Base-by-base conservation (phyloP, 495 filamentous ascomycete species). In the Aspergillus carlsbadensis region DNA sequence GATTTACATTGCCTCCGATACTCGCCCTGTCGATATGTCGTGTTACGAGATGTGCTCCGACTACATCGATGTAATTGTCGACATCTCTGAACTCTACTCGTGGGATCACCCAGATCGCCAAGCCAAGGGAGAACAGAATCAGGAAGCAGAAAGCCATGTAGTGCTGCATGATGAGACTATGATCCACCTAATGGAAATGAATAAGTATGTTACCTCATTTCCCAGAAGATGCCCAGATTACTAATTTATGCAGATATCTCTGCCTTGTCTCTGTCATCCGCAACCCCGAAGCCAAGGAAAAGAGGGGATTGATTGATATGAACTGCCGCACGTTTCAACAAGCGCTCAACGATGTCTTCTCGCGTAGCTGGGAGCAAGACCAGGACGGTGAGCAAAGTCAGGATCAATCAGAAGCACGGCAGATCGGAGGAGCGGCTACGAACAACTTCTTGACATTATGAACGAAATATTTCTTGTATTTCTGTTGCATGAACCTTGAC, bases 11-110 rank as follows among this genome's bases (percentile, higher is more conserved):
- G 94, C 95, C 5, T 96, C 91, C 10, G 94, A 98, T 67, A 91
- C 88, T 11, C 87, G 87, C 18, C 94, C 95, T 5, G 90, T 93
- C 33, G 91, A 96, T 62, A 91, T 96, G 79, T 85, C 86, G 17
- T 89, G 87, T 68, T 98, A 98, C 69, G 94, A 97, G 75, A 94
- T 98, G 62, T 98, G 95, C 69, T 94, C 89, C 22, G 94, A 98
- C 66, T 98, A 92, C 65, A 96, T 98, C 54, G 93, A 98, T 68
- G 91, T 96, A 41, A 93, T 98, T 54, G 92, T 98, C 46, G 94
- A 98, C 68, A 84, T 98, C 29, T 92, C 88, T 13, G 92, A 97
- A 68, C 86, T 98, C 15, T 98, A 97, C 63, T 93, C 91, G 5
- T 97, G 80, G 59, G 79, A 83, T 20, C 70, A 76, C 11, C 78